Evolutionary conservation across 2,329 filamentous ascomycete species (phyloP).

Genomic region (Epichloe amarillans): DNA sequence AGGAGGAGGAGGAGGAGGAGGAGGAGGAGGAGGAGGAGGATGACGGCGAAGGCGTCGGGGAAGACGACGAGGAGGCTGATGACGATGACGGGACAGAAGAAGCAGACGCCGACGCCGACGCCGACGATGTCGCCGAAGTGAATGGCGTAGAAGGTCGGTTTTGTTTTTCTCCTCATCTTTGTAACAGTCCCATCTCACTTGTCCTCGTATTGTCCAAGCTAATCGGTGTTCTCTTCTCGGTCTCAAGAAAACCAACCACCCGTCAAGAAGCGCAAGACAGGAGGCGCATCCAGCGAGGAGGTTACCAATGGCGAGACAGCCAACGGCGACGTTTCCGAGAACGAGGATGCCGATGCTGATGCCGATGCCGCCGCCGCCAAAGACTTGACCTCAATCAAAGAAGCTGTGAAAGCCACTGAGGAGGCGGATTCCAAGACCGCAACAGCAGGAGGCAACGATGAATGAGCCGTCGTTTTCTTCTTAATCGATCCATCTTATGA

Average conservation of each 20-base stretch:
- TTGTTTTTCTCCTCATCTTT: not conserved
- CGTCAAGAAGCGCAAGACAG: constrained; percentile 39
- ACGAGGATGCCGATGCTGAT: constrained; percentile 20
- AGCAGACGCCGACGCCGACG: constrained; percentile 8
- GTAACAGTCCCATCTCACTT: not conserved
- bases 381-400: constrained; percentile 14
- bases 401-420: constrained; percentile 14
- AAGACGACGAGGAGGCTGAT: constrained; percentile 11
- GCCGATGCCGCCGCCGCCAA: constrained; percentile 7
- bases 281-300: constrained; percentile 17
- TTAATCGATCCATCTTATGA: not conserved
- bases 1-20: constrained; percentile 26
- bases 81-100: constrained; percentile 9
- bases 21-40: constrained; percentile 24
- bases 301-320: constrained; percentile 22
- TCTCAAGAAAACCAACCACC: constrained; percentile 27
- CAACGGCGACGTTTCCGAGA: constrained; percentile 15
- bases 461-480: constrained; percentile 6
- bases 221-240: not conserved
- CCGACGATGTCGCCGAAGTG: constrained; percentile 8
- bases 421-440: constrained; percentile 15
- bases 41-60: constrained; percentile 16
- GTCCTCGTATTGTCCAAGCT: not conserved
- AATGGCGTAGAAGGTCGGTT: constrained; percentile 24
- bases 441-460: constrained; percentile 17